Conservation (phyloP, 768 basidiomycete genomes). For the Guyanaporus albipodus region DNA sequence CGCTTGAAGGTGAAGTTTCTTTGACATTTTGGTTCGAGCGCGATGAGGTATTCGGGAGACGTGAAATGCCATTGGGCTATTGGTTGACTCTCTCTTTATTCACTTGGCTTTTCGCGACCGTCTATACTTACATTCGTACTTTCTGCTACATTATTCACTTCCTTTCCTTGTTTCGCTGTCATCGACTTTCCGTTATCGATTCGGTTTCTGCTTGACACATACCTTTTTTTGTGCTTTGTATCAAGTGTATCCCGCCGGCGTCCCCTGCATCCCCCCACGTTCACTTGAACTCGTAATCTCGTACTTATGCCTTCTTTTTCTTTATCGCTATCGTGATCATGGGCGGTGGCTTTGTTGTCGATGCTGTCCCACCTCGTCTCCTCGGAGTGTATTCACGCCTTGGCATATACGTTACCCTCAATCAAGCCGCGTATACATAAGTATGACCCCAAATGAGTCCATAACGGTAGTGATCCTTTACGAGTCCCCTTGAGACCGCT, state of each 20-base stretch:
- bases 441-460: constrained; percentile 9
- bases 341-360: constrained; percentile 21
- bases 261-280: constrained; percentile 21
- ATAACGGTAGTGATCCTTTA: no score
- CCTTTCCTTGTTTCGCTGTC: constrained; percentile 19
- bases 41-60: constrained; percentile 11
- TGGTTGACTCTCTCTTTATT: constrained; percentile 59
- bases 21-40: neutral
- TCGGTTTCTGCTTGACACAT: constrained; percentile 33
- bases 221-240: constrained; percentile 19
- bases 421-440: constrained; percentile 6
- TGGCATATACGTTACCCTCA: constrained; percentile 18
- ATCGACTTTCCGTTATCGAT: constrained; percentile 32
- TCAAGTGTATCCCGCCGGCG: constrained; percentile 21
- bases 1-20: constrained; percentile 1
- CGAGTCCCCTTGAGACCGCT: constrained; percentile 11
- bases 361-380: constrained; percentile 18
- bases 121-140: constrained; percentile 25
- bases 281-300: constrained; percentile 30
- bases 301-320: constrained; percentile 29
- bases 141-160: constrained; percentile 30
- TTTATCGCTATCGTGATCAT: constrained; percentile 28
- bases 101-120: constrained; percentile 35
- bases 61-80: constrained; percentile 49
- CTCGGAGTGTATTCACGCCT: constrained; percentile 23